Percentiles rank a stretch among this genome's conserved stretches.
Conservation (phyloP, 2,329 filamentous ascomycete species). For the Metarhizium robertsii region DNA sequence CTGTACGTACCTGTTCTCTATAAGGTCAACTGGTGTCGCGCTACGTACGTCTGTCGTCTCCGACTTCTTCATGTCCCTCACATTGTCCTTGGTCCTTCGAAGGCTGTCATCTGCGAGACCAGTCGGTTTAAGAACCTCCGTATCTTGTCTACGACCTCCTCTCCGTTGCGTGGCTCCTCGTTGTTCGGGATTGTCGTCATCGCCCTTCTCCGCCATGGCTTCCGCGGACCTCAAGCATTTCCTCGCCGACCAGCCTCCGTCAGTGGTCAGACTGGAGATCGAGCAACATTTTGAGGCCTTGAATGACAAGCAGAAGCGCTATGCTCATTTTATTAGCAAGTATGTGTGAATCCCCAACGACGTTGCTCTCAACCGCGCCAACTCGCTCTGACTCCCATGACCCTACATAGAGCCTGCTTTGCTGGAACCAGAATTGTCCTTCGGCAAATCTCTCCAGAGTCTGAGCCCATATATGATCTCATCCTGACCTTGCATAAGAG, state of each 20-base stretch:
- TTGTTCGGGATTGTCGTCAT: not conserved
- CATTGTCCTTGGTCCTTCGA: constrained; percentile 23
- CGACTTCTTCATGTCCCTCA: constrained; percentile 21
- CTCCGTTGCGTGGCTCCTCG: constrained; percentile 1
- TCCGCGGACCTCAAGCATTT: constrained; percentile 61
- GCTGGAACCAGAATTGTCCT: constrained; percentile 70
- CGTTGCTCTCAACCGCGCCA: not conserved
- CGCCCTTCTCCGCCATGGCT: constrained; percentile 37
- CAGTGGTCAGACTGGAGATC: constrained; percentile 79
- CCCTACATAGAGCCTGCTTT: constrained; percentile 58
- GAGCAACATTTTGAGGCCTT: constrained; percentile 84
- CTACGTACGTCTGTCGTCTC: constrained; percentile 9
- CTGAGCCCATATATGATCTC: constrained; percentile 71
- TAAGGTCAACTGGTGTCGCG: not conserved
- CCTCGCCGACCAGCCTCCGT: constrained; percentile 82
- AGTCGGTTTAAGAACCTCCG: constrained; percentile 15
- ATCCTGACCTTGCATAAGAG: constrained; percentile 63
- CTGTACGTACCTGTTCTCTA: not conserved
- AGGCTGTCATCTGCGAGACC: constrained; percentile 25
- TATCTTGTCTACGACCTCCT: constrained; percentile 12
- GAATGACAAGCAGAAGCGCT: constrained; percentile 69
- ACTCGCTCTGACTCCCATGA: not conserved
- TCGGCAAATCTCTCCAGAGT: constrained; percentile 73
- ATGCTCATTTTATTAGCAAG: constrained; percentile 84
- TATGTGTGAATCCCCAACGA: constrained; percentile 26